Base-by-base conservation (phyloP, 257 asterid genomes). In the Solanum corneliomulleri region DNA sequence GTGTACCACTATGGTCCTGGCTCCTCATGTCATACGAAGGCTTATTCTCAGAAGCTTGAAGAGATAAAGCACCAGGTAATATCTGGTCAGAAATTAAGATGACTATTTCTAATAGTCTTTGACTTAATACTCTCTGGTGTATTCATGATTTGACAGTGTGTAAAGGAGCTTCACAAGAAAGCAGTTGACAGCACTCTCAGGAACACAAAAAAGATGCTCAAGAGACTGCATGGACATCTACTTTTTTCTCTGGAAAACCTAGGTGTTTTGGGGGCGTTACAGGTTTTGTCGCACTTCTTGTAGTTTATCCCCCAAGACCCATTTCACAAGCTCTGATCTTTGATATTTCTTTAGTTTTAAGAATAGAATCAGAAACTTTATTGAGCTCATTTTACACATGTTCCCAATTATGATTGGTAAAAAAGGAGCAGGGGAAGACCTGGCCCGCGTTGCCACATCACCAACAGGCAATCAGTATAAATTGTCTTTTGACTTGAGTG, bases 211-310 rank as follows among this genome's bases (percentile, higher is more conserved):
- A 95, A 91, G 91, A 85, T 86, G 89, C 98, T 97, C 82, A 93
- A 88, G 41, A 93, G 68, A 90, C 89, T 93, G 93, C 99, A 96
- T 88, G 90, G 91, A 41, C 94, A 91, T 90, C 88, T 97, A 84
- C 87, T 89, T 76, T 95, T 95, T 90, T 96, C 98, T 90, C 89
- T 95, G 76, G 98, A 94, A 90, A 91, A 92, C 89, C 95, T 97
- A 86, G 99, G 99, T 83, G 90, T 95, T 74, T 95, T 96, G 96
- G 99, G 99, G 80, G 96, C 98, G 37, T 91, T 94, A 85, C 97
- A 95, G 97, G 99, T 97, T 64, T 87, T 75, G 47, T 23, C 47
- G 39, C 82, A 72, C 71, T 84, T 84, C 21, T 45, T 58, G 21
- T 87, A 85, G 64, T 29, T 76, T 52, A 82, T 10, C 23, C 52